A percentile compares a stretch with the other conserved stretches of the same genome.
phyloP scores from a whole-genome alignment of 2,329 filamentous ascomycete genomes.

The Capronia americana region DNA sequence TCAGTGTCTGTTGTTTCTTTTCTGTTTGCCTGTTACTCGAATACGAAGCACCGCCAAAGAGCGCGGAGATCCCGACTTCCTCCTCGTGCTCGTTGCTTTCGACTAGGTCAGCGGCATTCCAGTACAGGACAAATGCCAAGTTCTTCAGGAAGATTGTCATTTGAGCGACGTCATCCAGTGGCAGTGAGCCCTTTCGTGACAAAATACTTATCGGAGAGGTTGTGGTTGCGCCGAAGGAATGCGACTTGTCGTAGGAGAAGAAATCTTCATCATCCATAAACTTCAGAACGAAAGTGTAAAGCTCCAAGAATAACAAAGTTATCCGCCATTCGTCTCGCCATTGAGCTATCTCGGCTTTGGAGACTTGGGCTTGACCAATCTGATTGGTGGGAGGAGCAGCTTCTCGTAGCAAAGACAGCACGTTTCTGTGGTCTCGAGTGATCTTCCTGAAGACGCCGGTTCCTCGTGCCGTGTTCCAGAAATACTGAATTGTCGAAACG shows the following conservation, averaged over 20 bases:
- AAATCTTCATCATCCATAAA: slow-evolving; percentile 98
- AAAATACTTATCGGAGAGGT: slow-evolving; percentile 60
- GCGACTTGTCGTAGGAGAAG: slow-evolving; percentile 55
- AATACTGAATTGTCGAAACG: slow-evolving; percentile 78
- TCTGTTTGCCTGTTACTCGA: slow-evolving; percentile 40
- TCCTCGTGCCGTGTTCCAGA: slow-evolving; percentile 73
- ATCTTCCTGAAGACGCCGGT: slow-evolving; percentile 66
- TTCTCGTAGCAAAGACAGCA: slow-evolving; percentile 62
- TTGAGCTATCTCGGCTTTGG: slow-evolving; percentile 46
- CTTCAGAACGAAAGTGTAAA: slow-evolving; percentile 90
- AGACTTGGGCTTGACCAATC: slow-evolving; percentile 37
- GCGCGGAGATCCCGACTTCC: slow-evolving; percentile 30
- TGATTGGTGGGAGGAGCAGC: slow-evolving; percentile 51
- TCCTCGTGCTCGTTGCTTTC: slow-evolving; percentile 49
- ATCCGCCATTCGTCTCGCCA: slow-evolving; percentile 81
- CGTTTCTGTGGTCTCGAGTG: slow-evolving; percentile 62
- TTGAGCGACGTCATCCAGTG: slow-evolving; percentile 71
- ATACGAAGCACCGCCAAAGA: slow-evolving; percentile 32
- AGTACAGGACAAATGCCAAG: slow-evolving; percentile 85
- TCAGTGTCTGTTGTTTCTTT: slow-evolving; percentile 57
- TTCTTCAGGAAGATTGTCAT: slow-evolving; percentile 89
- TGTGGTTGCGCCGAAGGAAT: slow-evolving; percentile 47
- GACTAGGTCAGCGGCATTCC: slow-evolving; percentile 73
- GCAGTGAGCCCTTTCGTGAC: slow-evolving; percentile 69
- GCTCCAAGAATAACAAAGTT: slow-evolving; percentile 86